Percentiles rank a stretch among this genome's conserved stretches.
These are phyloP conservation scores for Dendrocalamus latiflorus DNA, from an alignment of 202 grass and related monocot species.

Conservation along the genomic window DNA sequence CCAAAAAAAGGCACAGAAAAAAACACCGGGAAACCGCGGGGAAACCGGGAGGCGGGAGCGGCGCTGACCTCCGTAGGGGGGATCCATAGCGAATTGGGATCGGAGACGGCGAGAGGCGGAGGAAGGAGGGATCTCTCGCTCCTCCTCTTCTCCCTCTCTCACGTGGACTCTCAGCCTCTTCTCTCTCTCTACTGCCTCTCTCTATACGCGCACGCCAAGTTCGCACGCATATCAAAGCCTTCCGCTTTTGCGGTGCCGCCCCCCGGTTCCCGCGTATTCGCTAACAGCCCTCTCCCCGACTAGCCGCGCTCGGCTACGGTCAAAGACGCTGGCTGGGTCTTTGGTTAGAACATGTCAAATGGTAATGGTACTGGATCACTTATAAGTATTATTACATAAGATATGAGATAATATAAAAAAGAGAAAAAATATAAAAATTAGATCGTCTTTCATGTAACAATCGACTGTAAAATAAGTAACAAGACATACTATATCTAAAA, in stretches of 20 bases:
- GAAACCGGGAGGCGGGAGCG: not conserved
- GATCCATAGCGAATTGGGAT: slow-evolving; percentile 46
- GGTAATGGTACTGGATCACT: too few relatives aligned
- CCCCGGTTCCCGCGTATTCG: not conserved
- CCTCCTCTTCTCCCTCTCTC: slow-evolving; percentile 20
- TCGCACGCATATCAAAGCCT: slow-evolving; percentile 32
- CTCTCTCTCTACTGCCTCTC: not conserved
- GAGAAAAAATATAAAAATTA: too few relatives aligned
- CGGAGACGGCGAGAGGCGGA: not conserved
- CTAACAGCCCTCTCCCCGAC: too few relatives aligned
- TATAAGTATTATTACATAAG: too few relatives aligned
- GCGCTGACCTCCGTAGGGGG: slow-evolving; percentile 37
- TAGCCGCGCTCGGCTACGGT: not conserved
- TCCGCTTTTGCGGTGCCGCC: not conserved
- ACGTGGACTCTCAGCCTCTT: slow-evolving; percentile 36
- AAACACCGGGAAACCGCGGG: not conserved
- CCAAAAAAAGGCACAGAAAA: not conserved
- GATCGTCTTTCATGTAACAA: too few relatives aligned
- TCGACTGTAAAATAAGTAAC: too few relatives aligned
- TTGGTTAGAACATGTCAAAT: too few relatives aligned
- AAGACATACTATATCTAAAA: too few relatives aligned
- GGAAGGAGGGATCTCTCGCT: slow-evolving; percentile 18
- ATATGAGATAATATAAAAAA: too few relatives aligned
- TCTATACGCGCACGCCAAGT: slow-evolving; percentile 17
- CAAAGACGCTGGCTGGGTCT: not conserved